Conservation (phyloP, 176 grass and related monocot genomes). For the Secale cereale region DNA sequence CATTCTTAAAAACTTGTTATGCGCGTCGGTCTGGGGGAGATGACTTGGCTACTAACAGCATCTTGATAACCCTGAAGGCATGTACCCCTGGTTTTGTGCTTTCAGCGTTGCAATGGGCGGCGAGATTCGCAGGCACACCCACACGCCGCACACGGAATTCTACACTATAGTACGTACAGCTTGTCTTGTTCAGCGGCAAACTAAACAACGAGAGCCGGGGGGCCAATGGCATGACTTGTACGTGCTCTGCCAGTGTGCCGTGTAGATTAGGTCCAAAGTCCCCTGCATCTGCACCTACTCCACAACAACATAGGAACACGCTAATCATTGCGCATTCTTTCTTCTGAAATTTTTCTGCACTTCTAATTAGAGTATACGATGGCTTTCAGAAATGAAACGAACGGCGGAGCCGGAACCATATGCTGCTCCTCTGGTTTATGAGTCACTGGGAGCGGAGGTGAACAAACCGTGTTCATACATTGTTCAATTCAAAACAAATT, state of each 20-base stretch:
- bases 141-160: not conserved
- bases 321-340: not conserved
- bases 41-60: not conserved
- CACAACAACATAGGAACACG: not conserved
- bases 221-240: conserved; percentile 6
- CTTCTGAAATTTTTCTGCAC: not conserved
- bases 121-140: not conserved
- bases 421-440: not conserved
- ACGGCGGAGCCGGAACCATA: no score
- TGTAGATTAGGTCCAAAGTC: not conserved
- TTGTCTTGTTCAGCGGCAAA: not conserved
- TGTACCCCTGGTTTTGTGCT: not conserved
- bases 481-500: no score
- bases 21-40: no score
- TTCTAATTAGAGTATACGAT: not conserved
- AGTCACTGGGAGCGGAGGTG: no score
- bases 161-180: not conserved
- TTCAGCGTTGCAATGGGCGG: conserved; percentile 1
- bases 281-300: not conserved
- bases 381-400: no score
- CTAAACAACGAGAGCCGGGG: conserved; percentile 3
- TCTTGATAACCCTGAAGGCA: no score
- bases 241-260: not conserved
- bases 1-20: not conserved
- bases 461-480: no score